Percentiles rank a stretch among this genome's conserved stretches.
These are phyloP conservation scores for Dactylellina haptotyla DNA, from an alignment of 2,329 filamentous ascomycete genomes.

Conservation along the genomic window DNA sequence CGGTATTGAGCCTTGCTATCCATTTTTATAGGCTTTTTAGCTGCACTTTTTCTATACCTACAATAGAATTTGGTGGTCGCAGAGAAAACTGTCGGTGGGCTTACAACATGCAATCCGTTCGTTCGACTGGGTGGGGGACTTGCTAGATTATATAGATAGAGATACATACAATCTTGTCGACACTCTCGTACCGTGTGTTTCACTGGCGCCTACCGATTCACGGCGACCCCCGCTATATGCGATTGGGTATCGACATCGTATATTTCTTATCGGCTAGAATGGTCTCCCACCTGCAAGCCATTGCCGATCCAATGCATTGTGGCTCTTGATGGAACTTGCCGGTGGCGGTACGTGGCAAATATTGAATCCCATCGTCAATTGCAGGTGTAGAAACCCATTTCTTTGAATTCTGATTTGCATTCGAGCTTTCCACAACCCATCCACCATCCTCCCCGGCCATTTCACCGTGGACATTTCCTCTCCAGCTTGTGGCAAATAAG, in stretches of 20 bases:
- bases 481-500: constrained; percentile 1
- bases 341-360: constrained; percentile 15
- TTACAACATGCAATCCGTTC: too few relatives aligned
- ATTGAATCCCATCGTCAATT: not conserved
- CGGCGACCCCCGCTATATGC: not conserved
- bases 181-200: too few relatives aligned
- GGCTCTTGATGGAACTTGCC: not conserved
- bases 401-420: constrained; percentile 1
- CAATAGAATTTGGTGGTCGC: too few relatives aligned
- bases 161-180: too few relatives aligned
- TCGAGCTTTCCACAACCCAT: not conserved
- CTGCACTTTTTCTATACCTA: too few relatives aligned
- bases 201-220: not conserved
- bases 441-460: not conserved
- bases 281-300: constrained; percentile 13
- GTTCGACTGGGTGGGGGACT: not conserved
- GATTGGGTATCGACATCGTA: not conserved
- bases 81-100: too few relatives aligned
- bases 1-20: constrained; percentile 14
- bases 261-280: constrained; percentile 19
- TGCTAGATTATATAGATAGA: constrained; percentile 3
- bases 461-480: not conserved
- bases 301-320: constrained; percentile 8
- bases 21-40: constrained; percentile 9
- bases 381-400: constrained; percentile 4